Conservation (phyloP, 2,329 filamentous ascomycete species). For the Diaporthe velutina region DNA sequence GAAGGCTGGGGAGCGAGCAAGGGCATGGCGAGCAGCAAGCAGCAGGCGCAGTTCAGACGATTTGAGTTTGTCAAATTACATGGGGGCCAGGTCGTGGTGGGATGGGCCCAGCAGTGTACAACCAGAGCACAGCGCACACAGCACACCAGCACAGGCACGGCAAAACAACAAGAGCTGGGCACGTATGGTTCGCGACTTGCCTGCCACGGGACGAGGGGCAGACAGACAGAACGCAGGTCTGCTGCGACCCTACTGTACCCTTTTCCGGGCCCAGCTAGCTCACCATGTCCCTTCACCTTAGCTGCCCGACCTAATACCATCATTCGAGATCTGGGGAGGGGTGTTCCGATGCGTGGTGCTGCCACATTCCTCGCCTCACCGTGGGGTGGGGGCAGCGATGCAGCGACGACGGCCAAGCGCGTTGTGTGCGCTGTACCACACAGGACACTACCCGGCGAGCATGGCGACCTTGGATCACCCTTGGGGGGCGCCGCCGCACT, state of each 20-base stretch:
- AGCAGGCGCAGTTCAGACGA: slow-evolving; percentile 48
- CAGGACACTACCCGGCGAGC: background rate
- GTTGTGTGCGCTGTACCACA: background rate
- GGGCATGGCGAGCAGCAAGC: slow-evolving; percentile 72
- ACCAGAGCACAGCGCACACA: background rate
- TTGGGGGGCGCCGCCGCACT: slow-evolving; percentile 6
- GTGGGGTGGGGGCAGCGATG: slow-evolving; percentile 5
- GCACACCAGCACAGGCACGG: background rate
- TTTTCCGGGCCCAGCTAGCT: slow-evolving; percentile 7
- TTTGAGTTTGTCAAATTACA: slow-evolving; percentile 18
- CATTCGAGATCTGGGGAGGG: slow-evolving; percentile 26
- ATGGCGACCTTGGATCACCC: slow-evolving; percentile 24
- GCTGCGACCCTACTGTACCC: slow-evolving; percentile 4
- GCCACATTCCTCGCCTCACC: slow-evolving; percentile 28
- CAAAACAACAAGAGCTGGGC: background rate
- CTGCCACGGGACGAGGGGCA: slow-evolving; percentile 13
- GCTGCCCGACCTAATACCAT: slow-evolving; percentile 15
- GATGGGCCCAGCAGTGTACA: background rate
- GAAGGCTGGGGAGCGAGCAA: slow-evolving; percentile 35
- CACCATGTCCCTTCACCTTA: slow-evolving; percentile 32
- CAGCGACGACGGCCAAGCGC: background rate
- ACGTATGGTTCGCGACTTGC: slow-evolving; percentile 26
- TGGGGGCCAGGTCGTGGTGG: background rate
- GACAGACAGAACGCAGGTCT: background rate
- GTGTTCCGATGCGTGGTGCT: slow-evolving; percentile 23